phyloP scores from a whole-genome alignment of 306 rosid genomes.

The Fragaria ananassa region DNA sequence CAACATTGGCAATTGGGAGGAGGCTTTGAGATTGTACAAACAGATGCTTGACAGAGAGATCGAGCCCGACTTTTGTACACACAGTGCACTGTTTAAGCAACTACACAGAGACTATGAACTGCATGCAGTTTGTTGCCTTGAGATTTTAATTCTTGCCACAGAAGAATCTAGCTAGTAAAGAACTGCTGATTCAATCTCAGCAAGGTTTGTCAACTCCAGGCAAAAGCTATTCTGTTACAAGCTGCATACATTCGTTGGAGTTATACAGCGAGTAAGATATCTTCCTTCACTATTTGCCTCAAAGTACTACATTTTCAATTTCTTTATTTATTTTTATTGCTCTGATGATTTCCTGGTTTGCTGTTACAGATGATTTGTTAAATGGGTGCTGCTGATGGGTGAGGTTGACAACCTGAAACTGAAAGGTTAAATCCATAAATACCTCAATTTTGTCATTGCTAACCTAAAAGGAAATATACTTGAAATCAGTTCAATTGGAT shows the following conservation, averaged over 20 bases:
- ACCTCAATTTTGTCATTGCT: slow-evolving; percentile 24
- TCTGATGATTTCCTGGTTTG: slow-evolving; percentile 28
- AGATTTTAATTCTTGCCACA: slow-evolving; percentile 37
- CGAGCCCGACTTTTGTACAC: slow-evolving; percentile 71
- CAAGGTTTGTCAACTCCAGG: slow-evolving; percentile 24
- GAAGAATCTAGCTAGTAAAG: slow-evolving; percentile 33
- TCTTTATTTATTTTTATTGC: slow-evolving; percentile 6
- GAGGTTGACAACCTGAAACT: slow-evolving; percentile 25
- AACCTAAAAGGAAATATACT: slow-evolving; percentile 32
- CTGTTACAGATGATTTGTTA: slow-evolving; percentile 28
- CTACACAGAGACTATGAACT: slow-evolving; percentile 48
- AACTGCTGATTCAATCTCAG: slow-evolving; percentile 29
- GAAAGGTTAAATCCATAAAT: slow-evolving; percentile 24
- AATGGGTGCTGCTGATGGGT: slow-evolving; percentile 39
- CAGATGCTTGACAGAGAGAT: slow-evolving; percentile 68
- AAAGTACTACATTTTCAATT: neutral
- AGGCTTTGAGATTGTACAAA: slow-evolving; percentile 64
- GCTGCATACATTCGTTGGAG: slow-evolving; percentile 19
- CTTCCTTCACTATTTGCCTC: slow-evolving; percentile 10
- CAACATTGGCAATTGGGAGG: slow-evolving; percentile 59
- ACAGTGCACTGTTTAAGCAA: slow-evolving; percentile 57
- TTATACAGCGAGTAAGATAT: slow-evolving; percentile 22
- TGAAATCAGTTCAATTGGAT: slow-evolving; percentile 28
- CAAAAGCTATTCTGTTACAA: slow-evolving; percentile 8
- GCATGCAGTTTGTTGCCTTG: slow-evolving; percentile 43